Conservation (phyloP, 2,329 filamentous ascomycete species). For the Phyllosticta citrichinensis region DNA sequence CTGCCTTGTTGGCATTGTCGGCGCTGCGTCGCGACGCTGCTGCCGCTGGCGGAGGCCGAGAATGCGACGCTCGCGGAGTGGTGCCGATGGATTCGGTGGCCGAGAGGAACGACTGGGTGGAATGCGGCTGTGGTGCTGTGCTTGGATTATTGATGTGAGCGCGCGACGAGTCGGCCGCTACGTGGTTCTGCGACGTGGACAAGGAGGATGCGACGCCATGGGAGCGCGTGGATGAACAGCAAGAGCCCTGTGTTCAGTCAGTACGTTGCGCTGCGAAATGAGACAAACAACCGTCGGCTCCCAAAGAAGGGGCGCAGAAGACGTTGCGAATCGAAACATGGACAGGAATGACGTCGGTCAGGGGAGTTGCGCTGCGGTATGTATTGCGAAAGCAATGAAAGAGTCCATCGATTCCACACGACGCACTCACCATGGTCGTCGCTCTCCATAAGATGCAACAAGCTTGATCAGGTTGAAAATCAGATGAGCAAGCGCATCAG, state of each 20-base stretch:
- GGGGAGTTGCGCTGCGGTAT: background rate
- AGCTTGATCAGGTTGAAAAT: background rate
- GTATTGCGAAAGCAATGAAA: background rate
- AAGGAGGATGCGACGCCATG: background rate
- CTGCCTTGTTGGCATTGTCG: background rate
- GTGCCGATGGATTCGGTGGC: background rate
- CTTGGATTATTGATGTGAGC: conserved; percentile 5
- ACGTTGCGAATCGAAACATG: background rate
- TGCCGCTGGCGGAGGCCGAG: background rate
- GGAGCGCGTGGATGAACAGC: conserved; percentile 1
- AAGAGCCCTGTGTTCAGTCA: conserved; percentile 3
- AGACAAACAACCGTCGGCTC: background rate
- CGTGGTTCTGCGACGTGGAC: background rate
- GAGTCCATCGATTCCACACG: background rate
- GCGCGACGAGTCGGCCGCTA: conserved; percentile 4
- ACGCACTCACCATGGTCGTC: background rate
- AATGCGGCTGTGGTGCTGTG: conserved; percentile 3
- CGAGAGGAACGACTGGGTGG: conserved; percentile 3
- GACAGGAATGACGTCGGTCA: no score
- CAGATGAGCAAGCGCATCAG: background rate
- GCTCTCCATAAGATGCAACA: background rate
- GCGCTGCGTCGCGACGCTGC: background rate
- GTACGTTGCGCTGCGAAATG: background rate
- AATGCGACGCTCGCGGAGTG: conserved; percentile 2
- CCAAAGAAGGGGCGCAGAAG: background rate